Evolutionary conservation across 2,329 filamentous ascomycete genomes (phyloP).

Genomic region (Calonectria hawksworthii): DNA sequence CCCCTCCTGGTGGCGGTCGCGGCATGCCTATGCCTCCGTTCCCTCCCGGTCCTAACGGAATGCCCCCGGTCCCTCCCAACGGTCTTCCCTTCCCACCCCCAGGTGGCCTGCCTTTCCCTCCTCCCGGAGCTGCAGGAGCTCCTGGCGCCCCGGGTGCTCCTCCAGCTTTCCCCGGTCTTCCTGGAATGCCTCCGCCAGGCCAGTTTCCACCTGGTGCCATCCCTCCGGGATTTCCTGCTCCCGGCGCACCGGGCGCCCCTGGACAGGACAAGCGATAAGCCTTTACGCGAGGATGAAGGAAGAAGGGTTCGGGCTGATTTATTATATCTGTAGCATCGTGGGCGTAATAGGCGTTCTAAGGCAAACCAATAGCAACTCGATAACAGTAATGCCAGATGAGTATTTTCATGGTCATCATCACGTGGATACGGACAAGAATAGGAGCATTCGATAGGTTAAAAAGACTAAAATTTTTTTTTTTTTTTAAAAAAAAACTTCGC

Average conservation of each 20-base stretch:
- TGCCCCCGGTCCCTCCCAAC: constrained; percentile 57
- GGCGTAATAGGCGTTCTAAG: constrained; percentile 52
- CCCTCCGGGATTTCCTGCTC: constrained; percentile 52
- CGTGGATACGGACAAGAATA: constrained; percentile 18
- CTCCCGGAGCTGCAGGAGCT: constrained; percentile 50
- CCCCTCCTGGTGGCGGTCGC: constrained; percentile 67
- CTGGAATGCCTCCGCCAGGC: constrained; percentile 56
- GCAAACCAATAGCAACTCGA: constrained; percentile 26
- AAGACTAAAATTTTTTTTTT: background rate
- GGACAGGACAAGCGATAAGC: constrained; percentile 57
- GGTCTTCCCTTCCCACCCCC: constrained; percentile 54
- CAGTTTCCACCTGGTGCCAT: constrained; percentile 58
- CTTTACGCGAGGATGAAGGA: constrained; percentile 1
- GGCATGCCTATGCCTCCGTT: constrained; percentile 64
- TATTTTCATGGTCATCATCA: background rate
- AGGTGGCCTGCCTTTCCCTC: constrained; percentile 53
- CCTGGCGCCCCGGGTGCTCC: constrained; percentile 45
- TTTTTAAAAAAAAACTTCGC: background rate
- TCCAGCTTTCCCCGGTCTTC: constrained; percentile 51
- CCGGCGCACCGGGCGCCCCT: constrained; percentile 52
- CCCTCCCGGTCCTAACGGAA: constrained; percentile 59
- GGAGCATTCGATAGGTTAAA: background rate
- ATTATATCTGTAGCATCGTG: constrained; percentile 40
- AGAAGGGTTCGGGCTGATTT: constrained; percentile 35
- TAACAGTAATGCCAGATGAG: constrained; percentile 16